These are phyloP conservation scores for Cladosporium oxysporum DNA, from an alignment of 2,329 filamentous ascomycete genomes.

Conservation along the genomic window DNA sequence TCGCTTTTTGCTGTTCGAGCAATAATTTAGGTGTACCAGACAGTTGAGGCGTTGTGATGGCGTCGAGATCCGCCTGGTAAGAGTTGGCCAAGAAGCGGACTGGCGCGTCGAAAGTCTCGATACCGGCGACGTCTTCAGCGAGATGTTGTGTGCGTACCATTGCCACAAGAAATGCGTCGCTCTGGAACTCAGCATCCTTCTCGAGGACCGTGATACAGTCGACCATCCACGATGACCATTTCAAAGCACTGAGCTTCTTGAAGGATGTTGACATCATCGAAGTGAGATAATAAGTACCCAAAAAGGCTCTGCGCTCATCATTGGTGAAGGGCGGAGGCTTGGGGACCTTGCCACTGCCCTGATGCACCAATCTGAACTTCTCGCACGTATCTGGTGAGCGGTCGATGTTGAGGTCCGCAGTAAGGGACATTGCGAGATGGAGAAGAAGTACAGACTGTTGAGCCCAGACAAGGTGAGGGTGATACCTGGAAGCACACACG, in stretches of 20 bases:
- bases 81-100: constrained; percentile 32
- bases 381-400: constrained; percentile 23
- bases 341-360: constrained; percentile 21
- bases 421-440: constrained; percentile 33
- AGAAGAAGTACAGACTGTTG: constrained; percentile 34
- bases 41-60: constrained; percentile 23
- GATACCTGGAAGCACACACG: constrained; percentile 23
- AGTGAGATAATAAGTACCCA: constrained; percentile 33
- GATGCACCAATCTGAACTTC: constrained; percentile 9
- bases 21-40: constrained; percentile 27
- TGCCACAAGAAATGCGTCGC: constrained; percentile 34
- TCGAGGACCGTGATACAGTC: constrained; percentile 29
- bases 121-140: constrained; percentile 29
- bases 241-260: constrained; percentile 33
- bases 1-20: constrained; percentile 31
- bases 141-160: constrained; percentile 34
- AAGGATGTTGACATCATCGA: constrained; percentile 35
- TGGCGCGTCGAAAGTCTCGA: constrained; percentile 29
- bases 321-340: constrained; percentile 22
- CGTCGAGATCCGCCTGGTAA: constrained; percentile 33
- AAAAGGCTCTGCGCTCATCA: constrained; percentile 32
- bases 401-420: constrained; percentile 33
- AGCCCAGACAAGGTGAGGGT: constrained; percentile 35
- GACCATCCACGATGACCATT: constrained; percentile 31
- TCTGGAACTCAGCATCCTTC: constrained; percentile 29